Percentiles rank a stretch among this genome's conserved stretches.
Evolutionary conservation across 2,329 filamentous ascomycete genomes (phyloP).

Genomic region (Beauveria scarabaeidicola): DNA sequence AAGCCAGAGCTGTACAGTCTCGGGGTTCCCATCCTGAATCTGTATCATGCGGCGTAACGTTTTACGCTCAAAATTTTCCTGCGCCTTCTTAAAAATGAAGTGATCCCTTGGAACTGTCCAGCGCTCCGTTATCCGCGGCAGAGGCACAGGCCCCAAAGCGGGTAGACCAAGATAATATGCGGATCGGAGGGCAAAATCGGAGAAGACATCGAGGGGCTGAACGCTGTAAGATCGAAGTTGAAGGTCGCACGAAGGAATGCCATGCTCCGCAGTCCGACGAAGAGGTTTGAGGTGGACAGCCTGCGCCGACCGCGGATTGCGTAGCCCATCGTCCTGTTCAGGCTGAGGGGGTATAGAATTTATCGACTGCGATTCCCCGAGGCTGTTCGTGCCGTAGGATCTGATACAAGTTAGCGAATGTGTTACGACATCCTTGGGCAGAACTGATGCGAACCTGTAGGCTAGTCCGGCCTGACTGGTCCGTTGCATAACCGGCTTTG

Average conservation of each 20-base stretch:
- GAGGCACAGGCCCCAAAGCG: conserved; percentile 73
- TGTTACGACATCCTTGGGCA: not conserved
- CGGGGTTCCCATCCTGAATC: conserved; percentile 83
- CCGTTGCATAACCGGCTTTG: not conserved
- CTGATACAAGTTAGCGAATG: not conserved
- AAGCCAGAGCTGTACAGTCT: conserved; percentile 85
- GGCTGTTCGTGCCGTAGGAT: not conserved
- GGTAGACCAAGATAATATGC: conserved; percentile 90
- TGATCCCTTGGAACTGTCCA: conserved; percentile 87
- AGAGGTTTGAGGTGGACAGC: conserved; percentile 80
- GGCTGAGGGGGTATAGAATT: not conserved
- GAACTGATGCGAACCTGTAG: not conserved
- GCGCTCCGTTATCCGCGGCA: conserved; percentile 79
- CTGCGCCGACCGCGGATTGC: conserved; percentile 72
- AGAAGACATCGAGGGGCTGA: conserved; percentile 86
- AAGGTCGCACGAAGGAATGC: conserved; percentile 79
- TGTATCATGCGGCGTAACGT: conserved; percentile 81
- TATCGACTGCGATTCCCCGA: not conserved
- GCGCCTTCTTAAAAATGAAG: conserved; percentile 94
- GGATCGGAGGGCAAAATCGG: conserved; percentile 87
- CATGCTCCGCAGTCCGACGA: conserved; percentile 63
- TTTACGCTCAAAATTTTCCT: conserved; percentile 95
- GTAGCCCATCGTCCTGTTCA: conserved; percentile 22
- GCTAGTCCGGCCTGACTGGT: not conserved
- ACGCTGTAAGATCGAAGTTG: conserved; percentile 87